These are phyloP conservation scores for Secale cereale DNA, from an alignment of 176 grass and related monocot species.

Conservation along the genomic window DNA sequence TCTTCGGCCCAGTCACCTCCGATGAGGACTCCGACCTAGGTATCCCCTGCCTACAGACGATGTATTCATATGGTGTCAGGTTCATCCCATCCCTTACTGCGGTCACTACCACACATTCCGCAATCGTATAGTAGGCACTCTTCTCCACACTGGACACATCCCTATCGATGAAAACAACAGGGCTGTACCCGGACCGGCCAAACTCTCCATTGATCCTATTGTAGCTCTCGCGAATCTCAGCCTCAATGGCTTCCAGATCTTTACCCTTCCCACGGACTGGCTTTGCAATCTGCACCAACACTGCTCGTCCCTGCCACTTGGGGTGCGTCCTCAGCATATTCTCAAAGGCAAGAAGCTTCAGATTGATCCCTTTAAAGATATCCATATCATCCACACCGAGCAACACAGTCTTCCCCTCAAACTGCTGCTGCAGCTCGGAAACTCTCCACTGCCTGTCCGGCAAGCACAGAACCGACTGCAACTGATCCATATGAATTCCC, in stretches of 20 bases:
- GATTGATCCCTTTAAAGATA: constrained; percentile 95
- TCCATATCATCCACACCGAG: constrained; percentile 98
- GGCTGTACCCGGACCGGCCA: constrained; percentile 58
- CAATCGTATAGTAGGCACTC: constrained; percentile 87
- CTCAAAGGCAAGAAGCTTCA: constrained; percentile 95
- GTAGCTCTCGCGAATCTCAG: constrained; percentile 68
- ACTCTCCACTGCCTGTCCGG: constrained; percentile 72
- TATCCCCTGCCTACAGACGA: constrained; percentile 77
- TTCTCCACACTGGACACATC: constrained; percentile 76
- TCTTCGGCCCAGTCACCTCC: constrained; percentile 43
- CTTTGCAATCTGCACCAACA: constrained; percentile 92
- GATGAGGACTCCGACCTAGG: constrained; percentile 27
- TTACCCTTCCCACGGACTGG: constrained; percentile 70
- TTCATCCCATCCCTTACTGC: constrained; percentile 99
- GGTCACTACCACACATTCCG: constrained; percentile 91
- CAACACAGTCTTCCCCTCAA: constrained; percentile 77
- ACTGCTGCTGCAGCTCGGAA: constrained; percentile 65
- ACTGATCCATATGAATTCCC: constrained; percentile 88
- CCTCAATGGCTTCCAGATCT: constrained; percentile 67
- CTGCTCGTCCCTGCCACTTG: constrained; percentile 79
- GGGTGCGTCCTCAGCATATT: constrained; percentile 78
- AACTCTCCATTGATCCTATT: constrained; percentile 79
- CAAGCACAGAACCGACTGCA: constrained; percentile 58
- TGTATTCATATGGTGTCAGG: constrained; percentile 95
- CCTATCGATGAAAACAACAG: constrained; percentile 76